Evolutionary conservation across 441 rosid species (phyloP).

Genomic region (Aquilaria agallochum): DNA sequence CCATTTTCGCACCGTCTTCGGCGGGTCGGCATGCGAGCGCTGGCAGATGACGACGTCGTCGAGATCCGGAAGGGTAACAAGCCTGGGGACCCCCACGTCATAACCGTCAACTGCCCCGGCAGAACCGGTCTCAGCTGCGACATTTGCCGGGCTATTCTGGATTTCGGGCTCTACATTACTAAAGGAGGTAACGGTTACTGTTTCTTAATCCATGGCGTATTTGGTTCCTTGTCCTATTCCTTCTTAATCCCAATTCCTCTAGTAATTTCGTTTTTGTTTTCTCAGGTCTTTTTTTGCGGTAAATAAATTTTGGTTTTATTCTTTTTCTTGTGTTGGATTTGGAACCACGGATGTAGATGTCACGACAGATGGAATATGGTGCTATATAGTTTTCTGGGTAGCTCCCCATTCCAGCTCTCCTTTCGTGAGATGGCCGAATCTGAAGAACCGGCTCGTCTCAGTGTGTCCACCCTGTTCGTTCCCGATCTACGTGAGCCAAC

Average conservation of each 20-base stretch:
- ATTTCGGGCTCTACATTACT: conserved; percentile 65
- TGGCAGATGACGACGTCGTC: conserved; percentile 48
- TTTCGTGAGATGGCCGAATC: conserved; percentile 58
- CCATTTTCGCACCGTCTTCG: too few relatives aligned
- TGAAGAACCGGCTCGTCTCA: conserved; percentile 58
- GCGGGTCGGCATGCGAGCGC: conserved; percentile 34
- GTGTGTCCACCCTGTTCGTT: conserved; percentile 56
- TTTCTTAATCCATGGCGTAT: neutral
- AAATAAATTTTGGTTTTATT: neutral
- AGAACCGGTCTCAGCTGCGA: conserved; percentile 74
- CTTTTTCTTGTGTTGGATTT: neutral
- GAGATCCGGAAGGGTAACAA: conserved; percentile 56
- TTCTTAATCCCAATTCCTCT: neutral
- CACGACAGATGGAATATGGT: conserved; percentile 89
- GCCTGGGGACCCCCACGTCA: conserved; percentile 56
- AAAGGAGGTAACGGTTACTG: conserved; percentile 50
- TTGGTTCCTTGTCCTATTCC: neutral
- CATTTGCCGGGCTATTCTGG: conserved; percentile 63
- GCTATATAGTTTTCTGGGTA: conserved; percentile 78
- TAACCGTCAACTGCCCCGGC: conserved; percentile 83
- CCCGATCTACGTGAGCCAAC: conserved; percentile 37
- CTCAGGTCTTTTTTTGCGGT: neutral
- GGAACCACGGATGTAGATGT: conserved; percentile 42
- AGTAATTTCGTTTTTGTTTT: neutral
- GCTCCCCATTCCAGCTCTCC: conserved; percentile 40